Evolutionary conservation across 176 grass and related monocot species (phyloP).

Genomic region (Chrysopogon serrulatus): DNA sequence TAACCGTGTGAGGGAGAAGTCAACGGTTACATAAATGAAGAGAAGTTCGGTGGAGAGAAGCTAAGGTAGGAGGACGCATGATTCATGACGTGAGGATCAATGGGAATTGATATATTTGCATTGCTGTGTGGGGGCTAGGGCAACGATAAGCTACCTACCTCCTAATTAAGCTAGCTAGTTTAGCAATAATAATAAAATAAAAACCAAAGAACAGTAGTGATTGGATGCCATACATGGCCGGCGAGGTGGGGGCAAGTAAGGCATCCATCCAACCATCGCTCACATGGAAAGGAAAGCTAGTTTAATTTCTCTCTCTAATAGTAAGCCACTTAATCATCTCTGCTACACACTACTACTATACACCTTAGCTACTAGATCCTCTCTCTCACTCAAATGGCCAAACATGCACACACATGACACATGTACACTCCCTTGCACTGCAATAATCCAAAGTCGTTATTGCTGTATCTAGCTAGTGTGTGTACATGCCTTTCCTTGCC

Average conservation of each 20-base stretch:
- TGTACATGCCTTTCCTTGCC: slow-evolving; percentile 9
- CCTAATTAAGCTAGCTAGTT: not conserved
- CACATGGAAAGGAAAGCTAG: not conserved
- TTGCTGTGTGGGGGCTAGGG: not conserved
- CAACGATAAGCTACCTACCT: not conserved
- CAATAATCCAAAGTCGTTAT: slow-evolving; percentile 1
- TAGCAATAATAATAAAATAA: not conserved
- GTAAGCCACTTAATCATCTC: slow-evolving; percentile 4
- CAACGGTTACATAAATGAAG: slow-evolving; percentile 19
- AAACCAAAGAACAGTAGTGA: not conserved
- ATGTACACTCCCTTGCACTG: slow-evolving; percentile 27
- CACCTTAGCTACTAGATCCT: not conserved
- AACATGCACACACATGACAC: slow-evolving; percentile 15
- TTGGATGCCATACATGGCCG: not conserved
- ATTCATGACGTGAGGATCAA: slow-evolving; percentile 39
- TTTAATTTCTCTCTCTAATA: not conserved
- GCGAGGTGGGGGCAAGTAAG: slow-evolving; percentile 52
- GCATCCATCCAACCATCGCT: slow-evolving; percentile 23
- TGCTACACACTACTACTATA: not conserved
- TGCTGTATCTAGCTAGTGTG: not conserved
- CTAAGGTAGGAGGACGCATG: not conserved
- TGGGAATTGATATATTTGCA: not conserved
- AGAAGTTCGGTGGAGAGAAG: not conserved
- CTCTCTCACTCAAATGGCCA: not conserved
- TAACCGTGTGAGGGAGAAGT: slow-evolving; percentile 12